phyloP scores from a whole-genome alignment of 1,139 yeast genomes.

The Pneumocystis carinii region DNA sequence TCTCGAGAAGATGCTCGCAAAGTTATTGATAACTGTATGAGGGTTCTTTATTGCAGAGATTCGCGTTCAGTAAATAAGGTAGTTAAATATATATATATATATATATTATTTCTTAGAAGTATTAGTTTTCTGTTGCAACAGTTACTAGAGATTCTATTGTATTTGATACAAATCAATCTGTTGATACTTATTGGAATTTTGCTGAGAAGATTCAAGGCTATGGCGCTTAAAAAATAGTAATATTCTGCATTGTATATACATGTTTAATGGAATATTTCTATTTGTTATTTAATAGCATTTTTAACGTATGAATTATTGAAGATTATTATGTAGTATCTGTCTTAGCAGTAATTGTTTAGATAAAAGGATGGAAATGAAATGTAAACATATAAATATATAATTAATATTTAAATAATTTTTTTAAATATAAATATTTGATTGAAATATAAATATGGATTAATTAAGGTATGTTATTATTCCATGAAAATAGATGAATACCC shows the following conservation, averaged over 20 bases:
- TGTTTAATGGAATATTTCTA: neutral
- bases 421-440: neutral
- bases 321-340: neutral
- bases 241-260: neutral
- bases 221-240: slow-evolving; percentile 43
- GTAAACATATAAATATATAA: neutral
- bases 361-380: neutral
- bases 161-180: slow-evolving; percentile 51
- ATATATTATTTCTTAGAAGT: neutral
- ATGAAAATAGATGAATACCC: neutral
- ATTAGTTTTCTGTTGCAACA: slow-evolving; percentile 56
- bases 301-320: neutral
- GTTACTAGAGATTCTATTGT: slow-evolving; percentile 46
- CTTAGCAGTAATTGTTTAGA: neutral
- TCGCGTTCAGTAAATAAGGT: slow-evolving; percentile 78
- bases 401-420: neutral
- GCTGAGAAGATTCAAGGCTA: slow-evolving; percentile 82
- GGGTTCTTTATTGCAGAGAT: slow-evolving; percentile 87
- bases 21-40: slow-evolving; percentile 74
- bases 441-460: neutral
- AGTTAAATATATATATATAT: neutral
- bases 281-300: no score
- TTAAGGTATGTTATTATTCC: neutral
- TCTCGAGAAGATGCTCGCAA: slow-evolving; percentile 61
- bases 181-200: slow-evolving; percentile 83